Conservation (phyloP, 2,329 filamentous ascomycete genomes). For the Lasiodiplodia theobromae region DNA sequence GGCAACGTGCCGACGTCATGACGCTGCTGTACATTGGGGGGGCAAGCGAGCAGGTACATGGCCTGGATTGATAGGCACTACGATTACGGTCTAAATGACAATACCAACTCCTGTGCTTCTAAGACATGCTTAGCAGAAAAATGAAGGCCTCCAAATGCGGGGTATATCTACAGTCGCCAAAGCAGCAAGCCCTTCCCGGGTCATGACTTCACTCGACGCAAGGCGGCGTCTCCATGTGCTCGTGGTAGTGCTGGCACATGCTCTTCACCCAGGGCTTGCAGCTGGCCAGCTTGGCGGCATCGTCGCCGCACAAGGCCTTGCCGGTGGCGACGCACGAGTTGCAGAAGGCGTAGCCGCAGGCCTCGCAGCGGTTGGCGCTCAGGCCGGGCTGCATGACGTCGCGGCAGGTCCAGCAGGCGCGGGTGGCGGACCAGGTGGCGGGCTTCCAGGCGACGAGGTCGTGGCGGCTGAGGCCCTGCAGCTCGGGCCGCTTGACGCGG, state of each 20-base stretch:
- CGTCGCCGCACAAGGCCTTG: slow-evolving; percentile 33
- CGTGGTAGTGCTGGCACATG: slow-evolving; percentile 47
- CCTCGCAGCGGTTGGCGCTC: slow-evolving; percentile 49
- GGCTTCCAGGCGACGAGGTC: slow-evolving; percentile 48
- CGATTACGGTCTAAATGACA: slow-evolving; percentile 4
- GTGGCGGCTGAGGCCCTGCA: slow-evolving; percentile 52
- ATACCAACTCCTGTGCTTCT: not conserved
- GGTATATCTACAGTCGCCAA: slow-evolving; percentile 22
- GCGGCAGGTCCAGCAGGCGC: slow-evolving; percentile 50
- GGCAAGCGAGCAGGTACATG: not conserved
- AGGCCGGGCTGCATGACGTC: slow-evolving; percentile 48
- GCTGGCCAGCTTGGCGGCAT: slow-evolving; percentile 37
- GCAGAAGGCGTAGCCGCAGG: slow-evolving; percentile 53
- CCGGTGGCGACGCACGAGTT: slow-evolving; percentile 46
- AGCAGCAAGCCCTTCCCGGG: not conserved
- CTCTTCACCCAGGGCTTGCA: slow-evolving; percentile 49
- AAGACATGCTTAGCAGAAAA: not conserved
- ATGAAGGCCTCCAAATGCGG: not conserved
- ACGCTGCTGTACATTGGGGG: not conserved
- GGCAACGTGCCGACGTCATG: not conserved
- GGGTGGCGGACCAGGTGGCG: slow-evolving; percentile 39
- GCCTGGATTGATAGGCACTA: not conserved
- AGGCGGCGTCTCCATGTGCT: slow-evolving; percentile 46
- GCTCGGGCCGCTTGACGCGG: slow-evolving; percentile 54
- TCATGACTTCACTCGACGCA: slow-evolving; percentile 35